phyloP scores from a whole-genome alignment of 83 land plant species.

The Isoetes engelmannii region DNA sequence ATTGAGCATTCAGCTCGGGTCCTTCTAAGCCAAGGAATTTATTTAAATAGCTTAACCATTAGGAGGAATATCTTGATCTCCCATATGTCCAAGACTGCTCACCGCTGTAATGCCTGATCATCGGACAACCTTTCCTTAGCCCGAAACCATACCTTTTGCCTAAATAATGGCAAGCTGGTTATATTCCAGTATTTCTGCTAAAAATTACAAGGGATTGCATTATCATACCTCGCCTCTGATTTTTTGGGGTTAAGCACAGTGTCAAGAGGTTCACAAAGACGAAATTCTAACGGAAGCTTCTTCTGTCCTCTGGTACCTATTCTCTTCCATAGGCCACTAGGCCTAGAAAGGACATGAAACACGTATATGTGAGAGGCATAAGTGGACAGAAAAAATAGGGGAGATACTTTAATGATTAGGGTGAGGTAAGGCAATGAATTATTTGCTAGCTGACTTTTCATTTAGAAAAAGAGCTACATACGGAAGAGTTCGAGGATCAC shows the following conservation, averaged over 20 bases:
- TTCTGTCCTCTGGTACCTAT: constrained; percentile 39
- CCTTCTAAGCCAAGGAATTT: too few relatives aligned
- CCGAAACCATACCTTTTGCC: constrained; percentile 73
- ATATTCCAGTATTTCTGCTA: background rate
- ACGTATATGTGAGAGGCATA: background rate
- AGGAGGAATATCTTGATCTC: too few relatives aligned
- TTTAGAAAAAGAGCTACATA: constrained; percentile 18
- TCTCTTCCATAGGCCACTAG: constrained; percentile 28
- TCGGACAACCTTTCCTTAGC: constrained; percentile 87
- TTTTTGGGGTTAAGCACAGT: constrained; percentile 29
- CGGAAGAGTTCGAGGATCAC: constrained; percentile 85
- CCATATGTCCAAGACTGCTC: background rate
- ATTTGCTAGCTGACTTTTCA: too few relatives aligned
- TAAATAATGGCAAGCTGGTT: constrained; percentile 23
- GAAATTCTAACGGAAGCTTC: constrained; percentile 69
- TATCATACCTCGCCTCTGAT: constrained; percentile 63
- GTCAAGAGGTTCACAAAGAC: constrained; percentile 58
- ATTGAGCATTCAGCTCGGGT: too few relatives aligned
- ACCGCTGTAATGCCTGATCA: constrained; percentile 95
- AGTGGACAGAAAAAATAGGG: background rate
- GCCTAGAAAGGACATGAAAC: background rate
- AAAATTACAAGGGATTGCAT: too few relatives aligned
- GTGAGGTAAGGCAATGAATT: too few relatives aligned
- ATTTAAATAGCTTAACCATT: too few relatives aligned
- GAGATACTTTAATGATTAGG: too few relatives aligned